Base-by-base conservation (phyloP, 1,284 basidiomycete genomes). In the Athelia sp. region DNA sequence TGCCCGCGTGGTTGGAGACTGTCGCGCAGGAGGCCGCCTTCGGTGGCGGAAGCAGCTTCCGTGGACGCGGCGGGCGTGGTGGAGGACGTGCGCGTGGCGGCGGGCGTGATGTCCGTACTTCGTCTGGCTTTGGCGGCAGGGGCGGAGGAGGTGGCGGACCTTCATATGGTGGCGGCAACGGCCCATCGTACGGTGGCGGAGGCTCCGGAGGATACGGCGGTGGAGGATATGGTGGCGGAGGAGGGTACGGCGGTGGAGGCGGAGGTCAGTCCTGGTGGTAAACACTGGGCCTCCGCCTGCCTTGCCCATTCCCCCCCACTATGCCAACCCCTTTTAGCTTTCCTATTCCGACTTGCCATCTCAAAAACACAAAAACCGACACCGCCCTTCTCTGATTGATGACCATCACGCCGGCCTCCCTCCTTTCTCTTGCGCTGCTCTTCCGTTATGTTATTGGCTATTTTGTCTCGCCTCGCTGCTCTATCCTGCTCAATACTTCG, bases 1-100 rank as follows among this genome's bases (percentile, higher is more conserved):
- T 94, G 48, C 95, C 95, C 3, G 56, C 67, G n/a, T 99, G 95
- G 94, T 78, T 98, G 50, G 90, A 94, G 64, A 84, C 84, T 21
- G 85, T 97, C 49, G 85, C 87, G 3, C 81, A 87, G 51, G 95
- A 98, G 73, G 76, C 82, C 42, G 77, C 85, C 46, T 94, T 88
- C 62, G 84, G 85, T 17, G 74, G 78, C 44, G 75, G 82, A 44
- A 63, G 70, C 40, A 55, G 68, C 36, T 75, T 64, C 56, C 72
- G 79, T n/a, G 75, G 81, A 35, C 72, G 82, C 32, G 65, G 77
- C 50, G 69, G 80, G 47, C 70, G 81, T 56, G 78, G 86, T 48
- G 26, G 26, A 29, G 26, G 26, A 29, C 75, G 87, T 32, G 76
- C 87, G 19, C 74, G 87, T 24, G 74, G 79, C 3, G 72, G 64